Percentiles rank a stretch among this genome's conserved stretches.
Conservation (phyloP, 1,139 yeast genomes). For the Saccharomyces hybrid region DNA sequence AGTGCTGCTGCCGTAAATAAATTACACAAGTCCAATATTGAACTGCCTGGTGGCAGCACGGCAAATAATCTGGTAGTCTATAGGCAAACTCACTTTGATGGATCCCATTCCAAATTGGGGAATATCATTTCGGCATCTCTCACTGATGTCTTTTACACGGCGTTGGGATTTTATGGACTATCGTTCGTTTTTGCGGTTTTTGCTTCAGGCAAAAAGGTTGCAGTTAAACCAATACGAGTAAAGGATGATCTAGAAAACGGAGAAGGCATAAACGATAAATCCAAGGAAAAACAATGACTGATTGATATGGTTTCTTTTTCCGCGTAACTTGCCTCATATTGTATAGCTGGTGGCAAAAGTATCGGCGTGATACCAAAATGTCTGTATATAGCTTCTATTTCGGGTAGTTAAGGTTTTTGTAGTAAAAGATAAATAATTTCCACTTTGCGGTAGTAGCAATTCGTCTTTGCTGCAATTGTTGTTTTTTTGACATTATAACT, state of each 20-base stretch:
- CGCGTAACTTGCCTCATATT: neutral
- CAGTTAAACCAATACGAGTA: neutral
- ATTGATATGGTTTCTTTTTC: neutral
- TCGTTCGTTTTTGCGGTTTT: constrained; percentile 1
- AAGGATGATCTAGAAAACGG: neutral
- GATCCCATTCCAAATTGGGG: neutral
- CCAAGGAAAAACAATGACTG: neutral
- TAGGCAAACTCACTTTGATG: neutral
- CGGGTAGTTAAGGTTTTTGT: neutral
- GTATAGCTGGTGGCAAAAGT: neutral
- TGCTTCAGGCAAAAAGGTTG: neutral
- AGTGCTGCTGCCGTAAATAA: neutral
- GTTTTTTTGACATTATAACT: neutral
- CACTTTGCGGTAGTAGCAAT: neutral
- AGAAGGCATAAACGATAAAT: neutral
- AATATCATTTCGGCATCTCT: neutral
- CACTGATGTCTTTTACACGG: constrained; percentile 1
- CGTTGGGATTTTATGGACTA: neutral
- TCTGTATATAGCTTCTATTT: neutral
- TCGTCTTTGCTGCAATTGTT: neutral
- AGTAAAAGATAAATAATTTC: neutral
- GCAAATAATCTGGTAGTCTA: constrained; percentile 1
- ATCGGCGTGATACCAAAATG: neutral
- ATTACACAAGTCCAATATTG: neutral
- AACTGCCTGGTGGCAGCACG: neutral